A percentile compares a stretch with the other conserved stretches of the same genome.
Evolutionary conservation across 257 asterid species (phyloP).

Genomic region (Ocimum tenuiflorum): DNA sequence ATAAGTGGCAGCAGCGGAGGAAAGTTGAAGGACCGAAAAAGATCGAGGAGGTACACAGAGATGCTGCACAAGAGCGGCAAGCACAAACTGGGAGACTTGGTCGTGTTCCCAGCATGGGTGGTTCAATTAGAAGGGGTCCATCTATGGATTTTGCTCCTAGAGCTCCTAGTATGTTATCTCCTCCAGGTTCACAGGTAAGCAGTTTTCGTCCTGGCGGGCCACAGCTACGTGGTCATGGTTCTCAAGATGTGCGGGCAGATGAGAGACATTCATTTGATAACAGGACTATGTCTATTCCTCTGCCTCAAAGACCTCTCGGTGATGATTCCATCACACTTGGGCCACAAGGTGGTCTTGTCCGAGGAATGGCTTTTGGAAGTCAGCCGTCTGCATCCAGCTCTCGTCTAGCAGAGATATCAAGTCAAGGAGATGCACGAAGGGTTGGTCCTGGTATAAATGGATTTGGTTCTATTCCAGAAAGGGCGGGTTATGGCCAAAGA

Average conservation of each 20-base stretch:
- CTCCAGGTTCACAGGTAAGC: conserved; percentile 57
- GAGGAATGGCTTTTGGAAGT: conserved; percentile 73
- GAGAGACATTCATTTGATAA: conserved; percentile 53
- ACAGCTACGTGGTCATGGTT: conserved; percentile 59
- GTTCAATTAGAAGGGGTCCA: conserved; percentile 57
- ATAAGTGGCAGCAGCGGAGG: conserved; percentile 96
- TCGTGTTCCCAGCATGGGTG: conserved; percentile 52
- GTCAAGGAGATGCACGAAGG: conserved; percentile 54
- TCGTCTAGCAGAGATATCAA: conserved; percentile 32
- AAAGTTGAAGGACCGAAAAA: conserved; percentile 96
- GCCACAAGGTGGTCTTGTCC: conserved; percentile 91
- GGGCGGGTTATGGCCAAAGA: conserved; percentile 45
- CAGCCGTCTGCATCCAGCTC: conserved; percentile 38
- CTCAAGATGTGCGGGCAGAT: conserved; percentile 62
- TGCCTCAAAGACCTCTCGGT: conserved; percentile 65
- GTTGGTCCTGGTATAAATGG: conserved; percentile 51
- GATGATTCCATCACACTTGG: conserved; percentile 81
- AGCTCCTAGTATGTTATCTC: conserved; percentile 47
- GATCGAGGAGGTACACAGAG: conserved; percentile 92
- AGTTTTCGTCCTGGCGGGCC: conserved; percentile 45
- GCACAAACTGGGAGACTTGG: conserved; percentile 66
- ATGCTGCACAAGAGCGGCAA: conserved; percentile 93
- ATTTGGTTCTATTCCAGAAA: conserved; percentile 44
- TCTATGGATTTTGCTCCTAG: conserved; percentile 65
- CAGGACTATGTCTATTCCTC: conserved; percentile 49